phyloP scores from a whole-genome alignment of 2,329 filamentous ascomycete species.

The Bipolaris oryzae region DNA sequence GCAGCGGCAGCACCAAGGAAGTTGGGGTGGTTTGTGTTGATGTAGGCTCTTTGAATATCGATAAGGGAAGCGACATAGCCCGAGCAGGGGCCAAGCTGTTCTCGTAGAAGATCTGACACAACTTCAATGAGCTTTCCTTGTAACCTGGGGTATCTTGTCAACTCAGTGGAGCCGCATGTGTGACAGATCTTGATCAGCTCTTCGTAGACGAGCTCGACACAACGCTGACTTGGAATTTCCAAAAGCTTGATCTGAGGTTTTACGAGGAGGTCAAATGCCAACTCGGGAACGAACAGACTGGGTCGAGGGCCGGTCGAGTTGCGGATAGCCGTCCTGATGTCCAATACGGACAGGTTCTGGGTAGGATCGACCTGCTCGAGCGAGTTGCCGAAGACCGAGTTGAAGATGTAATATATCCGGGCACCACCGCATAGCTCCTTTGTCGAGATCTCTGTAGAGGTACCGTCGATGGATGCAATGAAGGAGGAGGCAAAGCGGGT shows the following conservation, averaged over 20 bases:
- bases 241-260: constrained; percentile 98
- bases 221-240: constrained; percentile 92
- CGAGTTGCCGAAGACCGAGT: constrained; percentile 96
- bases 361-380: constrained; percentile 96
- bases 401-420: constrained; percentile 98
- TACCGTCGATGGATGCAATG: constrained; percentile 98
- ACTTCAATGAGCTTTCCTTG: constrained; percentile 98
- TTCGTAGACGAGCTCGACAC: constrained; percentile 97
- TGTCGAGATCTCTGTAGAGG: constrained; percentile 96
- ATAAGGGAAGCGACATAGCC: constrained; percentile 95
- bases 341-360: constrained; percentile 88
- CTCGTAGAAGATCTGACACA: constrained; percentile 91
- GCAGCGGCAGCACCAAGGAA: constrained; percentile 95
- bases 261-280: constrained; percentile 95
- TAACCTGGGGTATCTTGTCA: constrained; percentile 87
- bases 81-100: constrained; percentile 87
- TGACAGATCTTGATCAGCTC: constrained; percentile 99
- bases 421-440: constrained; percentile 96
- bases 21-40: constrained; percentile 99
- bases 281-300: constrained; percentile 94
- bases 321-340: constrained; percentile 95
- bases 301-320: constrained; percentile 96
- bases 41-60: constrained; percentile 95
- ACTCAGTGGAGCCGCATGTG: constrained; percentile 93
- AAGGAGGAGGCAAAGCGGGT: constrained; percentile 97